Conservation (phyloP, 2,329 filamentous ascomycete species). For the Torrubiella hemipterigena region DNA sequence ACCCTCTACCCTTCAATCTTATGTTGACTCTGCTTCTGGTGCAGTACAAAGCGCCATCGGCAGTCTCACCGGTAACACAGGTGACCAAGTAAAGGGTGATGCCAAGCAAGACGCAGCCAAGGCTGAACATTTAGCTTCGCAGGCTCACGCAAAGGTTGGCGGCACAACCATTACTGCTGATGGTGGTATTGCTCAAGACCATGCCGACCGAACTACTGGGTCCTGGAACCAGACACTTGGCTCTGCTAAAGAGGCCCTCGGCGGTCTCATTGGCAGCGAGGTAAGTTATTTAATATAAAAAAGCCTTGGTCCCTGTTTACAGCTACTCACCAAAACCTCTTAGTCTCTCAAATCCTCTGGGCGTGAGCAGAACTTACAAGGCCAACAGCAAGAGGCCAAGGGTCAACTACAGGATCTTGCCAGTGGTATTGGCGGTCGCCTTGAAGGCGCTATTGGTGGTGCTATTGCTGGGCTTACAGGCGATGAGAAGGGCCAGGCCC, state of each 20-base stretch:
- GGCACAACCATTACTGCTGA: slow-evolving; percentile 56
- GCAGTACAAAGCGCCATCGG: slow-evolving; percentile 62
- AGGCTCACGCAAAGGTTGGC: slow-evolving; percentile 63
- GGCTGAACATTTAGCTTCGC: slow-evolving; percentile 59
- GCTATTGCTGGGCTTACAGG: slow-evolving; percentile 64
- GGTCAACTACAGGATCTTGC: slow-evolving; percentile 65
- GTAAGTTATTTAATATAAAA: slow-evolving; percentile 26
- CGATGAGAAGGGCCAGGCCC: slow-evolving; percentile 50
- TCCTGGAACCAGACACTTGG: slow-evolving; percentile 86
- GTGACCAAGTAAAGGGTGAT: slow-evolving; percentile 54
- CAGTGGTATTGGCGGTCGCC: slow-evolving; percentile 55
- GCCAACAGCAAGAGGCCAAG: slow-evolving; percentile 70
- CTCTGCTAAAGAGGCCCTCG: slow-evolving; percentile 69
- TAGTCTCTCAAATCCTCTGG: slow-evolving; percentile 61
- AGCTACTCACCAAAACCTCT: slow-evolving; percentile 2
- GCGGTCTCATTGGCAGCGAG: slow-evolving; percentile 64
- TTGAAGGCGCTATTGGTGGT: slow-evolving; percentile 58
- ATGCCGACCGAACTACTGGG: slow-evolving; percentile 59
- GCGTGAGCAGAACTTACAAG: slow-evolving; percentile 65
- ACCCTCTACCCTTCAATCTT: slow-evolving; percentile 68
- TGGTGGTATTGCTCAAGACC: slow-evolving; percentile 60
- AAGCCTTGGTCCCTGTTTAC: too few relatives aligned
- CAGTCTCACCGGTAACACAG: slow-evolving; percentile 57
- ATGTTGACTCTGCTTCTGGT: slow-evolving; percentile 61
- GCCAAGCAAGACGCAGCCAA: slow-evolving; percentile 53